phyloP scores from a whole-genome alignment of 2,329 filamentous ascomycete species.

The Cyphellophora europaea region DNA sequence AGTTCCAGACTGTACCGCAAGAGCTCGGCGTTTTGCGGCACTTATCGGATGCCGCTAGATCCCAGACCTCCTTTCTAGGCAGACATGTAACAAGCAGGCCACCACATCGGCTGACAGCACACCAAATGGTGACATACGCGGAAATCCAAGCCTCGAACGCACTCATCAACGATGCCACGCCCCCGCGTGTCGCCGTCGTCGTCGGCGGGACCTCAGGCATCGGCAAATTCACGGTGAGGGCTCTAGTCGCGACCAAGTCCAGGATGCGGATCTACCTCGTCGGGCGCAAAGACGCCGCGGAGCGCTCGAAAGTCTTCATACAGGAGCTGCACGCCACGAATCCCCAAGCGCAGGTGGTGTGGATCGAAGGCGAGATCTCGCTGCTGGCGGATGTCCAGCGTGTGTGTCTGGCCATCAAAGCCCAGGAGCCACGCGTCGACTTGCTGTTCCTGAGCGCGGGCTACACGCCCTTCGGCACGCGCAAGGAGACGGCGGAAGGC shows the following conservation, averaged over 20 bases:
- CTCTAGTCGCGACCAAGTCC: constrained; percentile 26
- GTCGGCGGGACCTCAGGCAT: constrained; percentile 40
- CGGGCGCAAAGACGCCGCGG: constrained; percentile 30
- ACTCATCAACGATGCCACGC: constrained; percentile 28
- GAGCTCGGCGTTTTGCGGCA: too few species aligned
- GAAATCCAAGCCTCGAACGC: constrained; percentile 31
- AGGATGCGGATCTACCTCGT: constrained; percentile 34
- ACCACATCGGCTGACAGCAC: too few species aligned
- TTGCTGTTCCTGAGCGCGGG: constrained; percentile 37
- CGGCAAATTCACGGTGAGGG: constrained; percentile 31
- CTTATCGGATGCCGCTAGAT: too few species aligned
- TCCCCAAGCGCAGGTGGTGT: constrained; percentile 32
- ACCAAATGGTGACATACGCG: constrained; percentile 30
- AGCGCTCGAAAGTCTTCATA: constrained; percentile 24
- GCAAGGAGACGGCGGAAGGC: constrained; percentile 33
- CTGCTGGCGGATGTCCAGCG: constrained; percentile 34
- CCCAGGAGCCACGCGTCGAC: constrained; percentile 30
- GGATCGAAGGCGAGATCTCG: constrained; percentile 34
- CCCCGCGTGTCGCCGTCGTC: constrained; percentile 33
- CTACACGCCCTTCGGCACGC: constrained; percentile 32
- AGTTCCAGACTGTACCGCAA: too few species aligned
- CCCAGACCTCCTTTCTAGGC: too few species aligned
- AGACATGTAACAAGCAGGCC: too few species aligned
- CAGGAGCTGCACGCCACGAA: constrained; percentile 28
- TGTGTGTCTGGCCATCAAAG: constrained; percentile 30